These are phyloP conservation scores for Mortierella sp. DNA, from an alignment of 371 early-diverging fungal species.

Conservation along the genomic window DNA sequence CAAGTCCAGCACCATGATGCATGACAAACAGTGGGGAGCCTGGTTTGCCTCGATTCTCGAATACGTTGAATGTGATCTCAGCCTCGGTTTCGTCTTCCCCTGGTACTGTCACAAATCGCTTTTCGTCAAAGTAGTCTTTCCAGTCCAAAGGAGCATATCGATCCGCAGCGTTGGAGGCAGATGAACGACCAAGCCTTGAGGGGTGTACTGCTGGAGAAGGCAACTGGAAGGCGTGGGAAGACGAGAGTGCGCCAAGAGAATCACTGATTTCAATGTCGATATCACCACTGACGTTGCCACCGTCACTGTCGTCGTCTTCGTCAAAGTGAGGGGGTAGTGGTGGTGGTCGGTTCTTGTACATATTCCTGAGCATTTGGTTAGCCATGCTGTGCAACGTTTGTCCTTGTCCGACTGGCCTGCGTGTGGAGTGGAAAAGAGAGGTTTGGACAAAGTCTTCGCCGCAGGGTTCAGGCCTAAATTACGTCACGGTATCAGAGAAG, in stretches of 20 bases:
- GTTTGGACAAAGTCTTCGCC: too few species aligned
- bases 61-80: constrained; percentile 58
- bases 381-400: constrained; percentile 13
- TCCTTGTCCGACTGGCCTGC: neutral
- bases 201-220: constrained; percentile 39
- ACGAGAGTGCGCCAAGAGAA: constrained; percentile 8
- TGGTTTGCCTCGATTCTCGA: constrained; percentile 53
- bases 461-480: too few species aligned
- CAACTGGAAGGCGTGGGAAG: constrained; percentile 9
- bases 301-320: constrained; percentile 16
- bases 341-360: constrained; percentile 43
- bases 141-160: constrained; percentile 55
- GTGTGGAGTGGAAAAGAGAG: neutral
- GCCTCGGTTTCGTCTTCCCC: constrained; percentile 30
- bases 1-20: constrained; percentile 93
- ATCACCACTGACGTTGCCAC: neutral
- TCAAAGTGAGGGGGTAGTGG: constrained; percentile 39
- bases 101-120: constrained; percentile 21
- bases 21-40: constrained; percentile 78
- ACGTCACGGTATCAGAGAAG: too few species aligned
- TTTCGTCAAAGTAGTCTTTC: constrained; percentile 56
- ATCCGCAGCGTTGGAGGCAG: constrained; percentile 3
- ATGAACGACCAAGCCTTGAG: constrained; percentile 15
- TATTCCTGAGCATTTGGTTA: constrained; percentile 29
- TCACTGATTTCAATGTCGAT: neutral